A percentile compares a stretch with the other conserved stretches of the same genome.
Evolutionary conservation across 768 basidiomycete genomes (phyloP).

Genomic region (Pleurotus sapidus): DNA sequence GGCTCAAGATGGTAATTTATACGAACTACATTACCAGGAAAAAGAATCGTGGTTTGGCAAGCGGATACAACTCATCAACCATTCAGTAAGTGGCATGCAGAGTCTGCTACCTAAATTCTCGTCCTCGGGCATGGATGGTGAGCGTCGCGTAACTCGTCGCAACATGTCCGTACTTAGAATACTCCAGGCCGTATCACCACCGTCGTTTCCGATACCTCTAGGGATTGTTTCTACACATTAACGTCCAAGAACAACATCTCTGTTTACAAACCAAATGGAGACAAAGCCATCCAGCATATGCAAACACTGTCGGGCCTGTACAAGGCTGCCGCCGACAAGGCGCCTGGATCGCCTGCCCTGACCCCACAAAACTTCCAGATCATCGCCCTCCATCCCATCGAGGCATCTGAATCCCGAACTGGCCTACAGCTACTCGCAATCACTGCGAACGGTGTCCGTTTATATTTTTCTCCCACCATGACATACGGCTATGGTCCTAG

Average conservation of each 20-base stretch:
- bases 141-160: constrained; percentile 16
- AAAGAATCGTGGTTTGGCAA: constrained; percentile 93
- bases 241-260: constrained; percentile 63
- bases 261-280: constrained; percentile 59
- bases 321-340: constrained; percentile 78
- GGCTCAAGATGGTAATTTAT: constrained; percentile 80
- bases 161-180: constrained; percentile 8
- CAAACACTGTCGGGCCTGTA: constrained; percentile 74
- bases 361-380: constrained; percentile 71
- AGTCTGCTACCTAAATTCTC: constrained; percentile 79
- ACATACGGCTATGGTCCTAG: constrained; percentile 42
- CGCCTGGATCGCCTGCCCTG: constrained; percentile 71
- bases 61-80: constrained; percentile 80
- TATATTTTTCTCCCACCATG: constrained; percentile 73
- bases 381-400: constrained; percentile 65
- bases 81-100: constrained; percentile 75
- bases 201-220: constrained; percentile 61
- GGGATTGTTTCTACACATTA: constrained; percentile 79
- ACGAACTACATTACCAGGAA: constrained; percentile 90
- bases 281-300: constrained; percentile 67
- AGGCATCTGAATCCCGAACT: constrained; percentile 61
- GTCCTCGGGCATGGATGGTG: constrained; percentile 63
- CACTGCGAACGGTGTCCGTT: constrained; percentile 77
- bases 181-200: constrained; percentile 65
- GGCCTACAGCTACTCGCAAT: constrained; percentile 78